Conservation (phyloP, 2,329 filamentous ascomycete species). For the Colletotrichum sp. region DNA sequence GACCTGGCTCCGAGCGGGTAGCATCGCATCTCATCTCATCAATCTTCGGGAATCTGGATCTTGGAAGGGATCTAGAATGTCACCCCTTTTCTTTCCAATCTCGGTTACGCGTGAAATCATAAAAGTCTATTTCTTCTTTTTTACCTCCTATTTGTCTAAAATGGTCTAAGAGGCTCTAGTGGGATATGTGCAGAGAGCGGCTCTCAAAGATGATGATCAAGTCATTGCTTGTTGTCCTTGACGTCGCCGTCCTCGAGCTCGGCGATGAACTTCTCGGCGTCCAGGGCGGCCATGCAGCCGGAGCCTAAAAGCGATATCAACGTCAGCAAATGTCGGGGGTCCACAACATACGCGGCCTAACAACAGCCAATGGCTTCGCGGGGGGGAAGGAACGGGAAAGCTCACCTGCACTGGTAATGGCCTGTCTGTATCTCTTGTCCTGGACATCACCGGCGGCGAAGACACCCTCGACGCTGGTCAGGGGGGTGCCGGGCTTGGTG, state of each 20-base stretch:
- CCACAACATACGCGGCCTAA: neutral
- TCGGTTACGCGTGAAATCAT: neutral
- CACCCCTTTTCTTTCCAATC: neutral
- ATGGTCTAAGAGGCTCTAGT: neutral
- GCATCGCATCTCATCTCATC: neutral
- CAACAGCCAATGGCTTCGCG: neutral
- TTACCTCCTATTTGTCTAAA: neutral
- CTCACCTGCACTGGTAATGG: conserved; percentile 94
- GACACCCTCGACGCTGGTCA: conserved; percentile 88
- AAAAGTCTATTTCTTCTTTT: conserved; percentile 14
- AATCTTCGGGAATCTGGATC: neutral
- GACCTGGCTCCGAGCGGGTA: neutral
- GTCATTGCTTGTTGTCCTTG: conserved; percentile 23
- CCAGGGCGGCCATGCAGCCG: conserved; percentile 93
- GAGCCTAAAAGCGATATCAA: conserved; percentile 61
- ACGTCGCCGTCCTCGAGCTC: conserved; percentile 65
- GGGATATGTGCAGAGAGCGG: neutral
- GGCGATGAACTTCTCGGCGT: conserved; percentile 91
- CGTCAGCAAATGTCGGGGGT: conserved; percentile 20
- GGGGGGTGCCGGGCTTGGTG: conserved; percentile 86
- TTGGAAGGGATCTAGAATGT: neutral
- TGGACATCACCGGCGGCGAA: conserved; percentile 98
- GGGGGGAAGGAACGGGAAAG: conserved; percentile 26
- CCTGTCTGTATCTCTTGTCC: conserved; percentile 97
- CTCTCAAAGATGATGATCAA: conserved; percentile 18